Evolutionary conservation across 208 protist species (phyloP), one percentile per base, ranked within the genome.

Genomic region (Leishmania gerbilli): DNA sequence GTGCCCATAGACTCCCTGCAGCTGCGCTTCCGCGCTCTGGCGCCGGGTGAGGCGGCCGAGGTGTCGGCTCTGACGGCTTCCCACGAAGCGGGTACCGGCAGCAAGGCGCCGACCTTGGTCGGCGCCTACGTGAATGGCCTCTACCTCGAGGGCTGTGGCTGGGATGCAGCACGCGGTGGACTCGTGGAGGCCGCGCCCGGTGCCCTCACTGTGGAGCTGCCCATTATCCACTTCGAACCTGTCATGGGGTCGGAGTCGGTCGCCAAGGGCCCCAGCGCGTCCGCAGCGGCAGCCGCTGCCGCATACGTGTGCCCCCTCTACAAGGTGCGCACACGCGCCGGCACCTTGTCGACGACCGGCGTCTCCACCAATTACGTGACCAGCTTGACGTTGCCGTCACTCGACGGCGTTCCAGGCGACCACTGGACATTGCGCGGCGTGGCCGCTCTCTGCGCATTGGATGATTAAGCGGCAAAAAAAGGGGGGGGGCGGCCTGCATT

Each of bases 371-470:
- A 99, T 84, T 98, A 92, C 84, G 93, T 99, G 27, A 90, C 97
- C 53, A 88, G 88, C 34, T 78, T 99, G 8, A 84, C 91, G 37
- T 79, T 99, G 31, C 91, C 88, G 9, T 93, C 94, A 11, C 78
- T 91, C 19, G 58, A 91, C 68, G 64, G 86, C 31, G 83, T 92
- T 17, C n/a, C 77, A 40, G 90, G 90, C 56, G 91, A 95, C 65
- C 93, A 99, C 79, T 99, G 98, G 98, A 95, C 95, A 40, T 85
- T 96, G 40, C 90, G 97, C 51, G 97, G 97, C 51, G 95, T 98
- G 24, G 98, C 98, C 1, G 85, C 94, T 7, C 80, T 99, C 15
- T 98, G 95, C 83, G 91, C 95, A 58, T 88, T 98, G 24, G 95
- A 98, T 78, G 93, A 93, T 62, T 98, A 9, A 83, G 71, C 31